phyloP scores from a whole-genome alignment of 2,329 filamentous ascomycete genomes.

The Diaporthe aspalathi region DNA sequence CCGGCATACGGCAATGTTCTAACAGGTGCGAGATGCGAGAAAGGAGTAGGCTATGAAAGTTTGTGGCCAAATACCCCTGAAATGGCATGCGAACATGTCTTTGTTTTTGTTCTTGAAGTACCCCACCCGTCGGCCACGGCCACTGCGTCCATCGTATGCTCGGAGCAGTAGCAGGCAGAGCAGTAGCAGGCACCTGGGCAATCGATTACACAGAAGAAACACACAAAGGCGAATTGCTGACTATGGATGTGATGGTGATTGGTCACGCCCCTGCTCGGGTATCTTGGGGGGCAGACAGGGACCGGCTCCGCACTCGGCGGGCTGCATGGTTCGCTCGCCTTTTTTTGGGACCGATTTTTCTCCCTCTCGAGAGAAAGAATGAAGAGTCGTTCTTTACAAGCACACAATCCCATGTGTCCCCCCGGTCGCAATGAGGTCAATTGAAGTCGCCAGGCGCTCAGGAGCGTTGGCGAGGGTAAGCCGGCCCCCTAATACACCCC shows the following conservation, averaged over 20 bases:
- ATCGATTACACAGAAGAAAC: no score
- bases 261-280: constrained; percentile 30
- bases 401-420: constrained; percentile 21
- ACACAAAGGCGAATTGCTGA: not conserved
- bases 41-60: not conserved
- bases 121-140: no score
- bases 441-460: constrained; percentile 62
- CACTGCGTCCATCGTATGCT: no score
- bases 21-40: no score
- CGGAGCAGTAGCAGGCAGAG: no score
- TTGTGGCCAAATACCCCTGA: no score
- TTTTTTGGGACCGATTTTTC: constrained; percentile 34
- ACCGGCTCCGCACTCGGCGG: constrained; percentile 38
- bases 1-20: not conserved
- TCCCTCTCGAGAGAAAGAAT: not conserved
- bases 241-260: constrained; percentile 33
- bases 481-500: not conserved
- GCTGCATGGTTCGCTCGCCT: constrained; percentile 27
- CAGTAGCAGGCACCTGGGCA: no score
- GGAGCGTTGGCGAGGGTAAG: constrained; percentile 60
- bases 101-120: no score
- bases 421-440: constrained; percentile 57
- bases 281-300: constrained; percentile 6
- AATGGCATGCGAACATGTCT: no score
- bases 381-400: constrained; percentile 34